Evolutionary conservation across 768 basidiomycete genomes (phyloP), one percentile per base, ranked within the genome.

Genomic region (Lanmaoa rubissima): DNA sequence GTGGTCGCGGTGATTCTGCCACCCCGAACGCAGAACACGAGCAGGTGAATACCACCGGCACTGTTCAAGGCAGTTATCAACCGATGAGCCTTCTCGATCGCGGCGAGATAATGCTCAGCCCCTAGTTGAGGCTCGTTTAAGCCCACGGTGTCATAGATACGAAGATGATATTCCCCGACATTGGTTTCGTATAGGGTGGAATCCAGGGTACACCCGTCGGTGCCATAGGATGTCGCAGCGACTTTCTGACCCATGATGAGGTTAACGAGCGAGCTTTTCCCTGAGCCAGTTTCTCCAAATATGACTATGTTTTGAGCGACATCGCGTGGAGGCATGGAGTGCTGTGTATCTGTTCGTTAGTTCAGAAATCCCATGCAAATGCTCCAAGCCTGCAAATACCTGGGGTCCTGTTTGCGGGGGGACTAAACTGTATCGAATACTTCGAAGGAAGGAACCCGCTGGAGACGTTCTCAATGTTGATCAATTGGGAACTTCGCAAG

Each of bases 211-310:
- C 72, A 75, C 5, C 78, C 77, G 8, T 61, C 57, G 11, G 71
- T 70, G 6, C 65, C 61, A 48, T 66, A 69, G 9, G 75, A 76
- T 14, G 69, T 69, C 2, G 51, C 41, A 16, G 77, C 77, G 13
- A 64, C 52, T 0, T 69, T 54, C 4, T 54, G 31, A 12, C 67
- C 69, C n/a, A 65, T 55, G 47, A 79, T 64, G 69, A 80, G 71
- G 61, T 79, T 79, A 31, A 79, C 59, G 32, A 79, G 66, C 3
- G 75, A 77, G 62, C 79, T 80, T 62, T 80, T 80, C 3, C 74
- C 73, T 42, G 69, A 54, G 24, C 69, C 69, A 5, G 69, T 69
- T 55, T 73, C 69, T 32, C 69, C 69, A 12, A 73, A 73, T 55
- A 71, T 61, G 44, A 71, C 61, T 16, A 71, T 65, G 46, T 71